Conservation (phyloP, 2,329 filamentous ascomycete species). For the Epicoccum nigrum region DNA sequence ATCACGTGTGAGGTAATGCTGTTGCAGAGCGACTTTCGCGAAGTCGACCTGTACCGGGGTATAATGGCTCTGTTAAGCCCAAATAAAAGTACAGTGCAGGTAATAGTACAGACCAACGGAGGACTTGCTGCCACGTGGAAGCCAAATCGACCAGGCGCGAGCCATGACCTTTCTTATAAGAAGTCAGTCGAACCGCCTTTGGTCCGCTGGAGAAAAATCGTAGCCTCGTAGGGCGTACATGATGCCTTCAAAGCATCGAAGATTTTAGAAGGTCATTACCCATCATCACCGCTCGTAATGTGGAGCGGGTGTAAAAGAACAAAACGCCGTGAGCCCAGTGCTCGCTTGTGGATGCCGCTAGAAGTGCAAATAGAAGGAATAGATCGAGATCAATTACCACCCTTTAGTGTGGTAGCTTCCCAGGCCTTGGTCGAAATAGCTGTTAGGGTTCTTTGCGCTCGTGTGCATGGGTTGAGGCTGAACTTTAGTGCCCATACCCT, state of each 20-base stretch:
- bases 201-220: constrained; percentile 45
- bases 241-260: constrained; percentile 41
- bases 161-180: constrained; percentile 43
- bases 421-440: constrained; percentile 79
- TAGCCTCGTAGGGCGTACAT: constrained; percentile 47
- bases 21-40: constrained; percentile 29
- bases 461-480: constrained; percentile 52
- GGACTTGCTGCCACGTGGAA: constrained; percentile 21
- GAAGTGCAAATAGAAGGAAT: constrained; percentile 39
- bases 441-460: constrained; percentile 64
- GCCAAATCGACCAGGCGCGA: constrained; percentile 42
- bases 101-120: constrained; percentile 48
- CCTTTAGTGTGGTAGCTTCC: constrained; percentile 84
- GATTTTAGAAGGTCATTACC: constrained; percentile 44
- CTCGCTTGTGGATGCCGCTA: constrained; percentile 46
- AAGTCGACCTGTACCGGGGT: constrained; percentile 35
- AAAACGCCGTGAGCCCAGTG: constrained; percentile 44
- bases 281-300: constrained; percentile 30
- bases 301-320: constrained; percentile 21
- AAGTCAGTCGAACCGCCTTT: constrained; percentile 35
- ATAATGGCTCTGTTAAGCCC: constrained; percentile 42
- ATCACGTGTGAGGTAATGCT: constrained; percentile 38
- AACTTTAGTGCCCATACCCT: constrained; percentile 82
- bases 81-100: constrained; percentile 50
- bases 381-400: constrained; percentile 63